These are phyloP conservation scores for Calvatia gigantea DNA, from an alignment of 768 basidiomycete species.

Conservation along the genomic window DNA sequence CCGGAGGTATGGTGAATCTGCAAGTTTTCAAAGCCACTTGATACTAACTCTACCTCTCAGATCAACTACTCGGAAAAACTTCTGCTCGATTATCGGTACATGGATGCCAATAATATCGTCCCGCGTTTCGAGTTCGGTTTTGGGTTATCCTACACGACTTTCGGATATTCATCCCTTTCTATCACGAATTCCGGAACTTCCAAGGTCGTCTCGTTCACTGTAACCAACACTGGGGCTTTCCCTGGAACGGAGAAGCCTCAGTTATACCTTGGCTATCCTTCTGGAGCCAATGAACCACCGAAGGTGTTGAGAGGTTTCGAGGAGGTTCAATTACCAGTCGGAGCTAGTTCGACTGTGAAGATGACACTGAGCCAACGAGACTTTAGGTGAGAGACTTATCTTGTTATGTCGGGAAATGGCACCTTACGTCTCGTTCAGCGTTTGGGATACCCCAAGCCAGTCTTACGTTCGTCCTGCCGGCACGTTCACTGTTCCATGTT, in stretches of 20 bases:
- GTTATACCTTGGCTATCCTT: conserved; percentile 49
- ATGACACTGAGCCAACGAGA: conserved; percentile 37
- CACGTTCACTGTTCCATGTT: conserved; percentile 46
- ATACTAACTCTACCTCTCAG: conserved; percentile 20
- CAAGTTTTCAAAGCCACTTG: conserved; percentile 5
- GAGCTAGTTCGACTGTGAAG: conserved; percentile 31
- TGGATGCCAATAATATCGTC: conserved; percentile 47
- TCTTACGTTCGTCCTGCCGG: conserved; percentile 48
- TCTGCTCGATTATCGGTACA: conserved; percentile 67
- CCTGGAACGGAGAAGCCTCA: conserved; percentile 53
- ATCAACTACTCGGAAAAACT: conserved; percentile 67
- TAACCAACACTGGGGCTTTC: conserved; percentile 45
- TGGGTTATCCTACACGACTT: conserved; percentile 73
- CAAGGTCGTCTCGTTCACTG: conserved; percentile 36
- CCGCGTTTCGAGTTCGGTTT: conserved; percentile 69
- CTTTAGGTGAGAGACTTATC: conserved; percentile 35
- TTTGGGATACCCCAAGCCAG: conserved; percentile 55
- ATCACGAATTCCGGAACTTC: conserved; percentile 32
- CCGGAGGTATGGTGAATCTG: conserved; percentile 25
- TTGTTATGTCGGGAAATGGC: neutral
- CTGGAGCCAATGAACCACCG: conserved; percentile 42
- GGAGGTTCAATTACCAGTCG: conserved; percentile 36
- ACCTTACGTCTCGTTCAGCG: conserved; percentile 21
- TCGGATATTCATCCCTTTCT: conserved; percentile 53
- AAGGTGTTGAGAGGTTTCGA: conserved; percentile 52